Evolutionary conservation across 495 filamentous ascomycete species (phyloP), one percentile per base, ranked within the genome.

Genomic region (Hypomontagnella submonticulosa): DNA sequence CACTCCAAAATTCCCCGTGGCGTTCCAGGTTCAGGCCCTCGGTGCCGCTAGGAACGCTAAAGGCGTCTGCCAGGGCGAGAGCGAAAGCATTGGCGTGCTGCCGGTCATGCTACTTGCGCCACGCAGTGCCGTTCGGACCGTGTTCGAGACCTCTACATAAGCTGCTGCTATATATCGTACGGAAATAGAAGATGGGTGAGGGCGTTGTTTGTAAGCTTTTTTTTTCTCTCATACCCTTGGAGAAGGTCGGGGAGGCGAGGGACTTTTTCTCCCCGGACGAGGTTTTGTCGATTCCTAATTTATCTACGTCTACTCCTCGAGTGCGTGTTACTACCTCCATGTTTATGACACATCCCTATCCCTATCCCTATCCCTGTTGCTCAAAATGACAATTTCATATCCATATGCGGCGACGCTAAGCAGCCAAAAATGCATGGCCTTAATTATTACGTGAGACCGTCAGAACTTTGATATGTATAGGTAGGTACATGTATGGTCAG

Each of bases 381-480:
- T 19, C 32, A 48, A 10, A 8, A 12, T 9, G 13, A 43, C 9
- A 6, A n/a, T 41, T 34, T 42, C 41, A 19, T 16, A 52, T 32
- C 57, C 13, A 43, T 50, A 37, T 57, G 65, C 65, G 59, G 59
- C 55, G 59, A 51, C 59, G 18, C 38, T 58, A 57, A 33, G 47
- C 16, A 46, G 37, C 34, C 20, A 43, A 53, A 41, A 27, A 63
- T 58, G 53, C 65, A 58, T 15, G 57, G 51, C 57, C 33, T 57
- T 67, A 44, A 43, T 43, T 57, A 62, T 63, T 67, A 63, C 65
- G 65, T 67, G 49, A 67, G 65, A 63, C 27, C 18, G 65, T 69
- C 66, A 69, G 66, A 63, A 69, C 60, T 57, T 69, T 69, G 60
- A 64, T 64, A 50, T 64, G 56, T 50, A 11, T 38, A 19, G 27